Evolutionary conservation across 768 basidiomycete species (phyloP).

Genomic region (Mycena alexandri): DNA sequence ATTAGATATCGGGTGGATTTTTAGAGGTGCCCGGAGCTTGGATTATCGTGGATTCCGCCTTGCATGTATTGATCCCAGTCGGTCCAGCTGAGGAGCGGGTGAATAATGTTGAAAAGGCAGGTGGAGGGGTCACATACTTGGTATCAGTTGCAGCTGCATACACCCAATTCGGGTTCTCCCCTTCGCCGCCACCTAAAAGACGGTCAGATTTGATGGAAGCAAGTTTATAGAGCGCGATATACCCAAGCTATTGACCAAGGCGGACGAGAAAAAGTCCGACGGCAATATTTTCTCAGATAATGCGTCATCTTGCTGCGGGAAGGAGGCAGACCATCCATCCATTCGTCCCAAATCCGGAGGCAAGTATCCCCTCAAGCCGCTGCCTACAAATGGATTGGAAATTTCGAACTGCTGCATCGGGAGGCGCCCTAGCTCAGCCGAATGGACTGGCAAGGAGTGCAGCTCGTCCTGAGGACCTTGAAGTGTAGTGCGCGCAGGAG

Average conservation of each 20-base stretch:
- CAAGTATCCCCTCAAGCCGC: background rate
- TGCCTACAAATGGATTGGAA: conserved; percentile 25
- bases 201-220: background rate
- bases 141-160: background rate
- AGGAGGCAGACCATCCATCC: conserved; percentile 18
- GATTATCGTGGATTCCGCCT: conserved; percentile 60
- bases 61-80: conserved; percentile 27
- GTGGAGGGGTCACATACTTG: background rate
- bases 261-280: conserved; percentile 32
- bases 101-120: background rate
- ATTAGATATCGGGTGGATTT: conserved; percentile 69
- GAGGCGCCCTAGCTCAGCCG: conserved; percentile 56
- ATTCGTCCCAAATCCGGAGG: conserved; percentile 4
- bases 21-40: conserved; percentile 71
- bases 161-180: conserved; percentile 10
- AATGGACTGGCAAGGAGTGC: conserved; percentile 52
- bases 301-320: conserved; percentile 14
- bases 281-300: conserved; percentile 24
- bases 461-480: background rate
- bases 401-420: conserved; percentile 50
- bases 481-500: background rate
- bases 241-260: conserved; percentile 15
- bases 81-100: conserved; percentile 12
- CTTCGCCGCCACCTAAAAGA: background rate
- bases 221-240: background rate